phyloP scores from a whole-genome alignment of 78 protist genomes.

The Speleostelium caveatum region DNA sequence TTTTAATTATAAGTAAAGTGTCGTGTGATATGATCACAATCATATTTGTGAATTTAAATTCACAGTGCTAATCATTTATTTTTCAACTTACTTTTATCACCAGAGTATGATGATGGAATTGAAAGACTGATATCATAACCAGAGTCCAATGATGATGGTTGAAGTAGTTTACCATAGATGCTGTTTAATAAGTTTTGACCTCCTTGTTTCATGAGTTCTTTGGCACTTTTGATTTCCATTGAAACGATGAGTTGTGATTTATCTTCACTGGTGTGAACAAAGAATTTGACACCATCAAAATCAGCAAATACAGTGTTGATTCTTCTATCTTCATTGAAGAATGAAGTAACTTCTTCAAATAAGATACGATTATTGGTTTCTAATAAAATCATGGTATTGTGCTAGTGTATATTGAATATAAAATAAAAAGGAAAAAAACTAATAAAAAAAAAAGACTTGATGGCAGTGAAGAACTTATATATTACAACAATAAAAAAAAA shows the following conservation, averaged over 20 bases:
- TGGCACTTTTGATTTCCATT: slow-evolving; percentile 50
- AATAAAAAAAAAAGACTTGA: slow-evolving; percentile 5
- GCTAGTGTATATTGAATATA: not conserved
- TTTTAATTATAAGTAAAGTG: too few relatives aligned
- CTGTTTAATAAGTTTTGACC: slow-evolving; percentile 28
- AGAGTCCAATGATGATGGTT: slow-evolving; percentile 57
- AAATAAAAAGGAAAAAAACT: not conserved
- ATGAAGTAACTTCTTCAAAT: slow-evolving; percentile 52
- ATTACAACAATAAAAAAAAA: not conserved
- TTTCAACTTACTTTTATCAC: slow-evolving; percentile 48
- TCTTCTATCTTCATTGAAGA: slow-evolving; percentile 36
- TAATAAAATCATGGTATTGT: slow-evolving; percentile 46
- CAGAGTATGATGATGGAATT: slow-evolving; percentile 38
- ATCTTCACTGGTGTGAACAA: slow-evolving; percentile 50
- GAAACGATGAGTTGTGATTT: slow-evolving; percentile 45
- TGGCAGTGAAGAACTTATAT: not conserved
- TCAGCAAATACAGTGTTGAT: slow-evolving; percentile 74
- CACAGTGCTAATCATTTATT: too few relatives aligned
- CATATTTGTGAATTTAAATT: not conserved
- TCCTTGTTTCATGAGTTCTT: slow-evolving; percentile 69
- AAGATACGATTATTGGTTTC: slow-evolving; percentile 47
- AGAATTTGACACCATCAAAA: slow-evolving; percentile 88
- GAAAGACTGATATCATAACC: slow-evolving; percentile 77
- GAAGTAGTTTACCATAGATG: slow-evolving; percentile 75
- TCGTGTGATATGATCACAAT: too few relatives aligned